Percentiles rank a stretch among this genome's conserved stretches.
phyloP scores from a whole-genome alignment of 2,329 filamentous ascomycete genomes.

The Diaporthe eres region DNA sequence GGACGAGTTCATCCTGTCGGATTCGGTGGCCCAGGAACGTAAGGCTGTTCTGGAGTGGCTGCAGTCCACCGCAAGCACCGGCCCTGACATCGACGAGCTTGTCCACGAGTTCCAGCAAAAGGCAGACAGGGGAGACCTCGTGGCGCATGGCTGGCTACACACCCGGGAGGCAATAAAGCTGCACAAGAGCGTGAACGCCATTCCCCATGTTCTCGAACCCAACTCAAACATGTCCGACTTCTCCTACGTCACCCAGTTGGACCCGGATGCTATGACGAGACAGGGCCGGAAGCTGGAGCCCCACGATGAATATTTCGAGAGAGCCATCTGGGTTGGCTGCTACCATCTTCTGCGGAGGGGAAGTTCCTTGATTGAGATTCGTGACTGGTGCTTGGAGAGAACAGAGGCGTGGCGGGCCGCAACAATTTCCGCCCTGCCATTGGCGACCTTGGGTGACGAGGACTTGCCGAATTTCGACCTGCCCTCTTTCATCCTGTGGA shows the following conservation, averaged over 20 bases:
- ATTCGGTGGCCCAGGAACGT: conserved; percentile 82
- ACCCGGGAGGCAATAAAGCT: conserved; percentile 92
- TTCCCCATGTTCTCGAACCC: conserved; percentile 75
- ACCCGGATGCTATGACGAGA: conserved; percentile 89
- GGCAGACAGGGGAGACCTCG: conserved; percentile 84
- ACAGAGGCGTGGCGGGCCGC: conserved; percentile 92
- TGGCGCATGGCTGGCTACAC: conserved; percentile 92
- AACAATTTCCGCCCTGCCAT: conserved; percentile 81
- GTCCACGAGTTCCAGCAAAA: conserved; percentile 82
- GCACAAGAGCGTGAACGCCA: conserved; percentile 83
- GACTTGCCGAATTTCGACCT: conserved; percentile 58
- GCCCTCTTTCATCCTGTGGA: conserved; percentile 75
- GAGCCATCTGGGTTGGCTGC: conserved; percentile 92
- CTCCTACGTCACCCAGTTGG: conserved; percentile 84
- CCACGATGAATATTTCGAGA: conserved; percentile 90
- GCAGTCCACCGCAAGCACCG: conserved; percentile 80
- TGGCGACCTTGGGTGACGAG: conserved; percentile 65
- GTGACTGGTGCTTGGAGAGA: conserved; percentile 87
- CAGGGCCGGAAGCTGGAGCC: conserved; percentile 83
- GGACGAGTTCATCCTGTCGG: conserved; percentile 80
- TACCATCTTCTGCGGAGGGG: conserved; percentile 93
- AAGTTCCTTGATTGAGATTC: conserved; percentile 79
- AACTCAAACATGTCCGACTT: conserved; percentile 70
- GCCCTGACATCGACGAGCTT: conserved; percentile 80
- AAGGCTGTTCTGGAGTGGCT: conserved; percentile 88